Evolutionary conservation across 331 rosid genomes (phyloP).

Genomic region (Quercus tomentella): DNA sequence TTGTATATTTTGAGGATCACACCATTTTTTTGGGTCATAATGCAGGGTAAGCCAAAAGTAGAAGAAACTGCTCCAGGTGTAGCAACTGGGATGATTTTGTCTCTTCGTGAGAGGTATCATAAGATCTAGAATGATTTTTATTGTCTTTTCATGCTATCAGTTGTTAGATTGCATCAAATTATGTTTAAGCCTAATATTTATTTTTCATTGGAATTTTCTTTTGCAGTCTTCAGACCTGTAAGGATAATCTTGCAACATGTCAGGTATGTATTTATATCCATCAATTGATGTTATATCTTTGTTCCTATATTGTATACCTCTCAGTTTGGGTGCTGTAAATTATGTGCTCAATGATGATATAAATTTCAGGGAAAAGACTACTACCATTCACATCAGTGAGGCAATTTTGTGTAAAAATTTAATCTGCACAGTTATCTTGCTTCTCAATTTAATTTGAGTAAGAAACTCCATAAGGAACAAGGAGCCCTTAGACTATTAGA

Average conservation of each 20-base stretch:
- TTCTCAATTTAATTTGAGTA: background rate
- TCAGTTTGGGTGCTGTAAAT: background rate
- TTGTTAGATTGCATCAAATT: background rate
- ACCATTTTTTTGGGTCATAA: constrained; percentile 7
- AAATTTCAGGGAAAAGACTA: background rate
- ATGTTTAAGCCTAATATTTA: constrained; percentile 12
- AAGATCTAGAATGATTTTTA: background rate
- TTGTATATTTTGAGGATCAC: background rate
- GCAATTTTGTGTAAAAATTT: background rate
- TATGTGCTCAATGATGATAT: background rate
- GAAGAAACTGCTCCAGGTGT: constrained; percentile 87
- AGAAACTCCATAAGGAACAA: background rate
- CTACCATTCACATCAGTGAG: background rate
- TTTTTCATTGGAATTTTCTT: background rate
- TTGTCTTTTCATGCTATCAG: background rate
- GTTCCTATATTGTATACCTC: background rate
- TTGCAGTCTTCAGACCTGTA: constrained; percentile 77
- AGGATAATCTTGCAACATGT: constrained; percentile 65
- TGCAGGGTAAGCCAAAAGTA: constrained; percentile 52
- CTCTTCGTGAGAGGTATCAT: constrained; percentile 83
- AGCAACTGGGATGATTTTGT: constrained; percentile 89
- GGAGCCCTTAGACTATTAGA: background rate
- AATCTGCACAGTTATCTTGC: background rate
- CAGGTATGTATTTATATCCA: constrained; percentile 50
- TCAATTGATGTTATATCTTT: background rate